These are phyloP conservation scores for Saturnispora dispora DNA, from an alignment of 805 yeast genomes.

Conservation along the genomic window DNA sequence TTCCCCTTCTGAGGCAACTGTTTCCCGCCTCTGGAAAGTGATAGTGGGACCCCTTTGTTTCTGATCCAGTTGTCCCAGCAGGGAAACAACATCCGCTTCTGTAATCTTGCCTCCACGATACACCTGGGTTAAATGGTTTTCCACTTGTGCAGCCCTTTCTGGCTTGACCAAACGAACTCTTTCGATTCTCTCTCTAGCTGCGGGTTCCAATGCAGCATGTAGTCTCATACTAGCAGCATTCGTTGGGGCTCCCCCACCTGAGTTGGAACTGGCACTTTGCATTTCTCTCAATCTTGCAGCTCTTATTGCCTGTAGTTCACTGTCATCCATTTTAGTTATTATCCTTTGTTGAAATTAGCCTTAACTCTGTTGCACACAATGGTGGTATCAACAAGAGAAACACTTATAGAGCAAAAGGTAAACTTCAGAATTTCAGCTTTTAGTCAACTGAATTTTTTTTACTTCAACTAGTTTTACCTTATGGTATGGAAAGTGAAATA, in stretches of 20 bases:
- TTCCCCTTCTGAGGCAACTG: slow-evolving; percentile 27
- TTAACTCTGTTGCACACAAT: background rate
- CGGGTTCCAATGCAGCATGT: slow-evolving; percentile 64
- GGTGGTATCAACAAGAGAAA: background rate
- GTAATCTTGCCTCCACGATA: slow-evolving; percentile 73
- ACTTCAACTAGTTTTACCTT: too few species aligned
- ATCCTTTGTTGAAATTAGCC: background rate
- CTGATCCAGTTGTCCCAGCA: slow-evolving; percentile 73
- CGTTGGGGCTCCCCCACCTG: background rate
- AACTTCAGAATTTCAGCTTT: background rate
- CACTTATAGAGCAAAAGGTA: background rate
- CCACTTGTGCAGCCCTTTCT: slow-evolving; percentile 85
- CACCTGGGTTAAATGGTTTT: slow-evolving; percentile 62
- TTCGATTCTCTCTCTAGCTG: slow-evolving; percentile 79
- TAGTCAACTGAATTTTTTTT: too few species aligned
- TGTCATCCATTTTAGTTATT: slow-evolving; percentile 70
- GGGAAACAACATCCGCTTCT: slow-evolving; percentile 75
- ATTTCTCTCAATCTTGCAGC: slow-evolving; percentile 87
- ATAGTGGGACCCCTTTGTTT: slow-evolving; percentile 54
- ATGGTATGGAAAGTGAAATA: too few species aligned
- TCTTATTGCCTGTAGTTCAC: slow-evolving; percentile 81
- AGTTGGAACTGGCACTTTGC: slow-evolving; percentile 32
- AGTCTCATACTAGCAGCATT: slow-evolving; percentile 20
- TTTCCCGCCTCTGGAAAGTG: slow-evolving; percentile 56
- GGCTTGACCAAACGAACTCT: slow-evolving; percentile 85